Base-by-base conservation (phyloP, 768 basidiomycete genomes). In the Podaxis sp. region DNA sequence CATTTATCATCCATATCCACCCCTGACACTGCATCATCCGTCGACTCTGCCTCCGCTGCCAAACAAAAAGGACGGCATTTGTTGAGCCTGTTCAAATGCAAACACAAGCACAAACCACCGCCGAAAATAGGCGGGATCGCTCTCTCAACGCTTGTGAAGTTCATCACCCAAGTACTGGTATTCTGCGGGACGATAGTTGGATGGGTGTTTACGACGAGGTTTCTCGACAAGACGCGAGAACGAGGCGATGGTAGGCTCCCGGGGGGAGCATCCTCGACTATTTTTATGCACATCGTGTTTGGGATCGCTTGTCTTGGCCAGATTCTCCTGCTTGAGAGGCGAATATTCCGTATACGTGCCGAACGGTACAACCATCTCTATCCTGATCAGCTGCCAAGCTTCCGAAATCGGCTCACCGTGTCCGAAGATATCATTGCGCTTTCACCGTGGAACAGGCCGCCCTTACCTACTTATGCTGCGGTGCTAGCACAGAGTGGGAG, bases 401-500 rank as follows among this genome's bases (percentile, higher is more conserved):
- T 75, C 55, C 69, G 77, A 51, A 64, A 68, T 59, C 57, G 64
- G 65, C 46, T 37, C 61, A 55, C 61, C 57, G 35, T 62, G 65
- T 10, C 72, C 70, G 57, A 68, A 72, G 5, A 65, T 64, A 25
- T 65, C 28, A 72, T 85, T 42, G 78, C 76, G 3, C 76, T 79
- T 62, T 82, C 87, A 9, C 89, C 89, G 1, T 90, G 89, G 89
- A 84, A 85, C 69, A 76, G 88, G 23, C 87, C 86, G 1, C 80
- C 87, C 11, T 73, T 90, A 46, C 88, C 88, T 0, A 87, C 86
- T 11, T 90, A 90, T 66, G 87, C 86, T 3, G 85, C 87, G 18
- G 82, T 84, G 1, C 74, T 91, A n/a, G 81, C 83, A 6, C 80
- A 87, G 63, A 84, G 82, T 68, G 88, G 88, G 13, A 79, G 76